Evolutionary conservation across 345 rosid species (phyloP), one percentile per base, ranked within the genome.

Genomic region (Carallia pectinifolia): DNA sequence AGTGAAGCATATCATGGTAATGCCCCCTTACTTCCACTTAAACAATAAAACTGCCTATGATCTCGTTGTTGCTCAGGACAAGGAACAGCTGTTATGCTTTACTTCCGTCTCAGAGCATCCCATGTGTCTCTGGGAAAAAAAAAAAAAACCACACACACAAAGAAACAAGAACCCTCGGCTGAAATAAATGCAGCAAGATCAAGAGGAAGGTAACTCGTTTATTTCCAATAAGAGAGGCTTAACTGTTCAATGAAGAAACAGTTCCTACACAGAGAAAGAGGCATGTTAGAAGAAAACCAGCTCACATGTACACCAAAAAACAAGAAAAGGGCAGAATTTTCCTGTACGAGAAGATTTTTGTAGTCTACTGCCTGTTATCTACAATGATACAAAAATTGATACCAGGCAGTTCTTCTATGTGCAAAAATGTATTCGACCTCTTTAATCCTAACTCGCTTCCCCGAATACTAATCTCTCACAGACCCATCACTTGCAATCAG

Each of bases 221-320:
- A 44, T 44, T 44, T 2, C 50, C 12, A 4, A 44, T 13, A 4
- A 12, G 50, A 44, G 4, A 44, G 13, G 50, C 16, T 44, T 44
- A 44, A 15, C 50, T 12, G 50, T 44, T 44, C 3, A 56, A 62
- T 38, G 55, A 30, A 17, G 44, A 70, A 70, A 55, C 61, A 62
- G 72, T 78, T 83, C 64, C 79, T 65, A 67, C 58, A 71, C 36
- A 62, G 10, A 10, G 68, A 78, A 33, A 33, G 23, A 23, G 62
- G 71, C 72, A 77, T 66, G 70, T 73, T 79, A 77, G 71, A 77
- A 79, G 65, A 71, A 65, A 69, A 64, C 71, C 65, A 69, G 69
- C 79, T 81, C 77, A 82, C 68, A 81, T 85, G 76, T 83, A 80
- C 86, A 84, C 67, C 68, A 55, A 53, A 71, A 9, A 65, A 56